Conservation (phyloP, 2,329 filamentous ascomycete genomes). For the Hypoxylon sp. region DNA sequence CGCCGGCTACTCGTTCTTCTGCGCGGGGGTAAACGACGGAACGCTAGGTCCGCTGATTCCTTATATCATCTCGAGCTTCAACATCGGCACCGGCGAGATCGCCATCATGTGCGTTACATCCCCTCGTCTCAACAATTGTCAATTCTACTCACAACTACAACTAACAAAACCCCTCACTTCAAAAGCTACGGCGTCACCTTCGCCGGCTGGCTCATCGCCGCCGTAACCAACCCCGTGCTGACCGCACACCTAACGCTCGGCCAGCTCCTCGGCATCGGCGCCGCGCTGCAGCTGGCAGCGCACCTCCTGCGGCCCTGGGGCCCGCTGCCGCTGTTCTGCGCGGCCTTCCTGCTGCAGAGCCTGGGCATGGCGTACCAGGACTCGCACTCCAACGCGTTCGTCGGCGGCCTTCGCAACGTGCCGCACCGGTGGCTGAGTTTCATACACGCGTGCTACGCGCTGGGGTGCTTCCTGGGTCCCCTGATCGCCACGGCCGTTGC, state of each 20-base stretch:
- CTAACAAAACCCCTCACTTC: too few relatives aligned
- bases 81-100: slow-evolving; percentile 51
- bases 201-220: slow-evolving; percentile 69
- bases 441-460: slow-evolving; percentile 72
- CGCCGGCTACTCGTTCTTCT: slow-evolving; percentile 72
- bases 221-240: slow-evolving; percentile 66
- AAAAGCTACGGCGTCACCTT: slow-evolving; percentile 70
- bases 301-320: slow-evolving; percentile 67
- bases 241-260: slow-evolving; percentile 66
- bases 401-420: slow-evolving; percentile 59
- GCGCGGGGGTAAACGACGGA: slow-evolving; percentile 73
- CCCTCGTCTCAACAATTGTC: too few relatives aligned
- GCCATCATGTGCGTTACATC: slow-evolving; percentile 48
- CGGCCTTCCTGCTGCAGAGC: slow-evolving; percentile 69
- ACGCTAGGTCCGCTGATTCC: slow-evolving; percentile 72
- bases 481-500: slow-evolving; percentile 67
- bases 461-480: slow-evolving; percentile 67
- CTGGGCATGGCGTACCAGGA: slow-evolving; percentile 73
- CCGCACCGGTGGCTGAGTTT: slow-evolving; percentile 72
- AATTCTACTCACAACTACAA: too few relatives aligned
- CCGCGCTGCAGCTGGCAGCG: slow-evolving; percentile 64
- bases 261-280: slow-evolving; percentile 67
- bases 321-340: slow-evolving; percentile 67
- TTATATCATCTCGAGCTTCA: slow-evolving; percentile 69
- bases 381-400: slow-evolving; percentile 72